Evolutionary conservation across 257 asterid genomes (phyloP), one percentile per base, ranked within the genome.

Genomic region (Przewalskia tangutica): DNA sequence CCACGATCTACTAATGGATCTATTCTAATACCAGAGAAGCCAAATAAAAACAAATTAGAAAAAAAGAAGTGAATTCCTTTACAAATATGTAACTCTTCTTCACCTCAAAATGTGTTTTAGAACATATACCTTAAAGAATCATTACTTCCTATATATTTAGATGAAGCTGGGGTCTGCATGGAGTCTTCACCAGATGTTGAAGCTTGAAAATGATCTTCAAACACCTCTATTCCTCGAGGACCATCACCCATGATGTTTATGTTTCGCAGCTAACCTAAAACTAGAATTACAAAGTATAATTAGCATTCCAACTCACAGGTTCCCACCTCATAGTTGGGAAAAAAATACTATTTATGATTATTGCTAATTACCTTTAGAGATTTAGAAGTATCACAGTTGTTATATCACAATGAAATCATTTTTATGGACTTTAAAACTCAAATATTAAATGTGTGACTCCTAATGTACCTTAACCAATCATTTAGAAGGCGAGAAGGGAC

Each of bases 231-330:
- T 66, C 94, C 97, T 83, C 86, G 90, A 84, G 97, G 97, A 86
- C 94, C 95, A 90, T 94, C 97, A 86, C 95, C 98, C 79, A 91
- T 93, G 85, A 84, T 89, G 88, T 81, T 83, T 46, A 84, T 59
- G 77, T 85, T 80, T 82, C 73, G 86, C 75, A 20, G 60, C 58
- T 76, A 84, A 70, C 82, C 81, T 86, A 80, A 17, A 85, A 46
- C 46, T 67, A 44, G 82, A 81, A 65, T 32, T 20, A 56, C 17
- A 9, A 73, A 48, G 44, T 58, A 46, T 18, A 66, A 55, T 54
- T 64, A 66, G 67, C 56, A 82, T 40, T 38, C 73, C 67, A 82
- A 85, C 81, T 56, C 2, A 48, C 44, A 62, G 8, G 36, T 42
- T 13, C 38, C 58, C 18, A 42, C 42, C 38, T 70, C 77, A 44